Base-by-base conservation (phyloP, 768 basidiomycete species). In the Tubosaeta brunneosetosa region DNA sequence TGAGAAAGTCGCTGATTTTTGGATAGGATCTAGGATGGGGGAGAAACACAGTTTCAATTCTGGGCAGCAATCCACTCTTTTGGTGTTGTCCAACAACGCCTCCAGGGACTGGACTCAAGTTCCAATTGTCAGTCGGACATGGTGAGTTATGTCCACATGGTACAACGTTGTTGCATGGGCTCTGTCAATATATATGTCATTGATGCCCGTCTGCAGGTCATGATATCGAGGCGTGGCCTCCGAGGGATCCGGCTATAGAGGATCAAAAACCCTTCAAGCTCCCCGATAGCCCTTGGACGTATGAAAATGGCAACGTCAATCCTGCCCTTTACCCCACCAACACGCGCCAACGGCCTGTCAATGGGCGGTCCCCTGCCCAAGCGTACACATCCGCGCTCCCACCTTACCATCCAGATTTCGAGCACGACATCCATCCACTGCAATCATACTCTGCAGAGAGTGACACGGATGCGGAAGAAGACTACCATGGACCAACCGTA, bases 71-170 rank as follows among this genome's bases (percentile, higher is more conserved):
- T 49, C 82, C 86, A 1, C 70, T 87, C 32, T 52, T 88, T 6
- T 98, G 95, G 94, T 89, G 90, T 59, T 91, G 84, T 71, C 95
- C 95, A 4, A 80, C 77, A 4, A 68, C 69, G 19, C 71, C 80
- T 2, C 76, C 75, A 3, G 93, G 91, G 1, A 81, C 79, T 38
- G 95, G 95, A 1, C 70, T 95, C 26, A 84, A 77, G 50, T 99
- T 82, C 67, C 81, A 86, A 50, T 73, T 97, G 33, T 80, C 83
- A 6, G 73, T 78, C 33, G 81, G 76, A 52, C 79, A 83, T 63
- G 86, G 91, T 91, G 77, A 89, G 89, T 88, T 77, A 78, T 67
- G 77, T 48, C 73, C 16, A 52, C 56, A 34, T 46, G 34, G 38
- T 44, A 56, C 43, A 46, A 47, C 46, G 27, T 36, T 42, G 29